Conservation (phyloP, 345 rosid species). For the Carallia pectinifolia region DNA sequence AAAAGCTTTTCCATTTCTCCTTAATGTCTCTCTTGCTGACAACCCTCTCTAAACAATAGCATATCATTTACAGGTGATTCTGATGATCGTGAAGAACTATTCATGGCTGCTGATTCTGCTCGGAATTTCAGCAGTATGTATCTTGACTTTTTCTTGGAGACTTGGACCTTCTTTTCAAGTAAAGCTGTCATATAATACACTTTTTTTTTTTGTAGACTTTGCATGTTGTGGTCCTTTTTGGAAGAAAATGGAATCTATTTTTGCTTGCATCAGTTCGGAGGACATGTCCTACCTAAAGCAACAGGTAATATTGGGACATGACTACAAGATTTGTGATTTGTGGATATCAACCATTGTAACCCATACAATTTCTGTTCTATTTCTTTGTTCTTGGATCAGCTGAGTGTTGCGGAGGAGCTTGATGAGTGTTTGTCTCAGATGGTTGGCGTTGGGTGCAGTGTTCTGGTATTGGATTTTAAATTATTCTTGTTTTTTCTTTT, state of each 20-base stretch:
- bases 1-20: conserved; percentile 1
- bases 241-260: conserved; percentile 81
- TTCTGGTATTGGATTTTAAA: conserved; percentile 44
- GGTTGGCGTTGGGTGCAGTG: conserved; percentile 40
- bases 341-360: conserved; percentile 1
- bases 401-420: conserved; percentile 66
- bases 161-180: background rate
- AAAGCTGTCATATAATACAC: background rate
- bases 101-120: conserved; percentile 81
- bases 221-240: conserved; percentile 77
- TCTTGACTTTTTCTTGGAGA: conserved; percentile 18
- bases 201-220: conserved; percentile 44
- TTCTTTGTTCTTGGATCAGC: conserved; percentile 42
- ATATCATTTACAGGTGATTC: conserved; percentile 58
- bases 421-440: conserved; percentile 63
- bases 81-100: conserved; percentile 81
- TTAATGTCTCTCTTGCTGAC: conserved; percentile 1
- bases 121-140: conserved; percentile 61
- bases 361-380: conserved; percentile 18
- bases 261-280: conserved; percentile 58
- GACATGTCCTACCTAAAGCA: conserved; percentile 67
- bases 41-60: conserved; percentile 1
- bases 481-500: conserved; percentile 9
- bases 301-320: conserved; percentile 46
- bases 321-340: background rate